These are phyloP conservation scores for Botrytis porri DNA, from an alignment of 2,329 filamentous ascomycete genomes.

Conservation along the genomic window DNA sequence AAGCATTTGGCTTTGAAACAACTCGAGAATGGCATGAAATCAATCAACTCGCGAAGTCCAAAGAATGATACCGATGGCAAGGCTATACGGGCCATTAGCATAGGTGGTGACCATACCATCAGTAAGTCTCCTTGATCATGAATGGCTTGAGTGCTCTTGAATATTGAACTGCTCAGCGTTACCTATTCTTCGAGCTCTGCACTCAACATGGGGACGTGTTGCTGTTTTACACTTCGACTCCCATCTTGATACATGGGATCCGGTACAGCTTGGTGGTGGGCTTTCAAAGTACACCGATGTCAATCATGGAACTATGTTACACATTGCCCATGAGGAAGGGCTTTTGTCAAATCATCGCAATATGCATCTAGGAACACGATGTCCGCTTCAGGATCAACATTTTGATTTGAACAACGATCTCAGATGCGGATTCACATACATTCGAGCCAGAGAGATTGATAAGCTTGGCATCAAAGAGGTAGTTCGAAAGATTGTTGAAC, in stretches of 20 bases:
- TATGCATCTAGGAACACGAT: slow-evolving; percentile 37
- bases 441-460: slow-evolving; percentile 34
- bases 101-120: slow-evolving; percentile 38
- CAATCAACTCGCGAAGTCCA: slow-evolving; percentile 27
- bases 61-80: slow-evolving; percentile 33
- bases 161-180: slow-evolving; percentile 27
- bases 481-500: slow-evolving; percentile 33
- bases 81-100: slow-evolving; percentile 32
- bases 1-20: slow-evolving; percentile 34
- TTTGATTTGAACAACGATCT: slow-evolving; percentile 37
- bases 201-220: slow-evolving; percentile 35
- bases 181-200: slow-evolving; percentile 34
- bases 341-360: slow-evolving; percentile 35
- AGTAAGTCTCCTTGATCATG: slow-evolving; percentile 23
- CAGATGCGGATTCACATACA: slow-evolving; percentile 34
- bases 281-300: slow-evolving; percentile 34
- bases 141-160: neutral
- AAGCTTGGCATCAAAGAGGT: slow-evolving; percentile 32
- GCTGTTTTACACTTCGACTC: slow-evolving; percentile 37
- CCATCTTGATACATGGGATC: slow-evolving; percentile 37
- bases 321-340: slow-evolving; percentile 38
- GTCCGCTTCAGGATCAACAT: slow-evolving; percentile 30
- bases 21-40: slow-evolving; percentile 34
- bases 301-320: slow-evolving; percentile 38
- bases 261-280: slow-evolving; percentile 34